Evolutionary conservation across 768 basidiomycete species (phyloP), one percentile per base, ranked within the genome.

Genomic region (Suillus americanus): DNA sequence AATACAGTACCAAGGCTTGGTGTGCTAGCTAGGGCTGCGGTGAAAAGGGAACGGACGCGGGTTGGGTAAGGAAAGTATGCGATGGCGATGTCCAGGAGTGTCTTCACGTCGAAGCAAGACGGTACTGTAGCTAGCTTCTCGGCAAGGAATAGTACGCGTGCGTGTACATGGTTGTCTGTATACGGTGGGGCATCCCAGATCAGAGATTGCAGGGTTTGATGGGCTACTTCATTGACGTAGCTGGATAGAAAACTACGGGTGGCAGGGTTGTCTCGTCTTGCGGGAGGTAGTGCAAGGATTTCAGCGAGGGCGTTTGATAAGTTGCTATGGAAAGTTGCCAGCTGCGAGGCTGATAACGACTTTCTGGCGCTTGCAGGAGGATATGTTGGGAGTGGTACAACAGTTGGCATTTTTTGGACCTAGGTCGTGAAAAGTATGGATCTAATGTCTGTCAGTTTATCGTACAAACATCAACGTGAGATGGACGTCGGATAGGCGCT

Each of bases 31-130:
- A 80, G 69, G 3, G 84, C 81, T 10, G 77, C 71, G 5, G 76
- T 65, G 66, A 88, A 78, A 8, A 89, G 72, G 1, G 77, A 71
- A 38, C 80, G 81, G 45, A 86, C 71, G 56, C 79, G 84, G 20
- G 81, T 75, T 20, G 78, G 69, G 61, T 85, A 78, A 9, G 74
- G 73, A 0, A 83, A 79, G 70, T 87, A 90, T 5, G 82, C 79
- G 64, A 91, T 81, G 28, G 85, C 76, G 14, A 92, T 79, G 74
- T 92, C 89, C 13, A 92, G 77, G 2, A 93, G 77, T 0, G 82
- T 83, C 65, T 80, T 81, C 7, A 83, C 71, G 61, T 86, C 86
- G 13, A 90, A 72, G 14, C 76, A 79, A 18, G 72, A 70, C n/a
- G 74, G 60, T 3, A 76, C 71, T 3, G 72, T 68, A 2, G 81